Conservation (phyloP, 257 asterid genomes). For the Salvia hispanica region DNA sequence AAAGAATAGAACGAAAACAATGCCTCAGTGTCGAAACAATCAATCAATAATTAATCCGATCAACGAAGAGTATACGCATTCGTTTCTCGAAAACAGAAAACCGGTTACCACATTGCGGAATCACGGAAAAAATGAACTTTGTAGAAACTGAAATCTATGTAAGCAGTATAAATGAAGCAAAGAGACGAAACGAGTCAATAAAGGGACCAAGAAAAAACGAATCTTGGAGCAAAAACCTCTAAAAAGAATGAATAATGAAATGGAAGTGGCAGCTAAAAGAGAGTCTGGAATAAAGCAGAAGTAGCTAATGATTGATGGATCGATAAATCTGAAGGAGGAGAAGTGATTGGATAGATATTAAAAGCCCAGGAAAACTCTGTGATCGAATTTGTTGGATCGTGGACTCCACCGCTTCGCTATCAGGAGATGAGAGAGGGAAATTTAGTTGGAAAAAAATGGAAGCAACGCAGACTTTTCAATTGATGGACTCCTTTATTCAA, state of each 20-base stretch:
- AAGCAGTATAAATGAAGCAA: slow-evolving; percentile 2
- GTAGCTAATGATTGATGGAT: slow-evolving; percentile 25
- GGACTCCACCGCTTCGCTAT: slow-evolving; percentile 27
- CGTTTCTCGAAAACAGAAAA: slow-evolving; percentile 28
- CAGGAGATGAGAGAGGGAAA: slow-evolving; percentile 15
- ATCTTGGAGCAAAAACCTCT: slow-evolving; percentile 32
- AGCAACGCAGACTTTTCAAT: no score
- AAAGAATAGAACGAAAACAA: no score
- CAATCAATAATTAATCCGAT: slow-evolving; percentile 21
- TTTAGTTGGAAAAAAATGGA: no score
- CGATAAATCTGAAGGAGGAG: slow-evolving; percentile 22
- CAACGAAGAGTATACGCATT: slow-evolving; percentile 7
- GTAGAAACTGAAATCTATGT: background rate
- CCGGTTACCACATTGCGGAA: slow-evolving; percentile 27
- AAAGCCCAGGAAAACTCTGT: slow-evolving; percentile 33
- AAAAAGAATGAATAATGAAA: slow-evolving; percentile 25
- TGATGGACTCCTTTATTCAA: no score
- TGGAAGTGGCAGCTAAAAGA: slow-evolving; percentile 21
- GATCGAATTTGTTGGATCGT: slow-evolving; percentile 20
- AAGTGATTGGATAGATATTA: slow-evolving; percentile 22
- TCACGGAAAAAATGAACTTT: background rate
- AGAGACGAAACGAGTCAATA: slow-evolving; percentile 28
- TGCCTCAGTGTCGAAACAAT: background rate
- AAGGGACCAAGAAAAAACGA: slow-evolving; percentile 28
- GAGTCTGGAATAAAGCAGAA: background rate